A percentile compares a stretch with the other conserved stretches of the same genome.
Conservation (phyloP, 2,329 filamentous ascomycete species). For the Mollisia scopiformis region DNA sequence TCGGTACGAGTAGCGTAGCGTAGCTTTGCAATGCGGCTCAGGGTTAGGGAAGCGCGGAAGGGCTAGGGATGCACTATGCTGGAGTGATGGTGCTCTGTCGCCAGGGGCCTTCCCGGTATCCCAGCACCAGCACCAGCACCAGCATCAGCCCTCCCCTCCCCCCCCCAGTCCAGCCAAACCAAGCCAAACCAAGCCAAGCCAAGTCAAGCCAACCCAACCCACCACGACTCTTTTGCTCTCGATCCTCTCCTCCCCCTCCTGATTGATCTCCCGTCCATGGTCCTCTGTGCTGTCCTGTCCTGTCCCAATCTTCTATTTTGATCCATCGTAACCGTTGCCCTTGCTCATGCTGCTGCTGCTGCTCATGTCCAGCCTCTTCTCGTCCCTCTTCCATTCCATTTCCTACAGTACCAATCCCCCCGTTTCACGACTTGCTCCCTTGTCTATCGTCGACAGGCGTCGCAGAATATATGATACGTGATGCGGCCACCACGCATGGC, state of each 20-base stretch:
- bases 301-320: constrained; percentile 27
- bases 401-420: constrained; percentile 19
- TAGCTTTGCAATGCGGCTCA: constrained; percentile 29
- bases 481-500: constrained; percentile 30
- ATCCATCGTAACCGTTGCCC: constrained; percentile 15
- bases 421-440: constrained; percentile 31
- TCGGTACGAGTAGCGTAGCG: too few species aligned
- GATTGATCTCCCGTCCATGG: constrained; percentile 23
- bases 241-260: constrained; percentile 4
- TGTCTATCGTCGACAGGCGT: constrained; percentile 30
- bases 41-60: constrained; percentile 21
- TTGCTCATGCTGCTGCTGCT: too few species aligned
- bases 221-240: background rate
- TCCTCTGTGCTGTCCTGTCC: too few species aligned
- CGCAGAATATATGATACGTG: constrained; percentile 37
- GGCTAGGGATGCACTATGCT: background rate
- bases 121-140: background rate
- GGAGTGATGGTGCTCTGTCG: background rate
- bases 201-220: background rate
- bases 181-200: background rate
- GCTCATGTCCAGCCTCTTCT: constrained; percentile 10
- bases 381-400: too few species aligned
- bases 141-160: too few species aligned
- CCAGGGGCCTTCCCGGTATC: background rate
- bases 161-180: background rate